Evolutionary conservation across 345 rosid genomes (phyloP).

Genomic region (Fremontodendron californicum): DNA sequence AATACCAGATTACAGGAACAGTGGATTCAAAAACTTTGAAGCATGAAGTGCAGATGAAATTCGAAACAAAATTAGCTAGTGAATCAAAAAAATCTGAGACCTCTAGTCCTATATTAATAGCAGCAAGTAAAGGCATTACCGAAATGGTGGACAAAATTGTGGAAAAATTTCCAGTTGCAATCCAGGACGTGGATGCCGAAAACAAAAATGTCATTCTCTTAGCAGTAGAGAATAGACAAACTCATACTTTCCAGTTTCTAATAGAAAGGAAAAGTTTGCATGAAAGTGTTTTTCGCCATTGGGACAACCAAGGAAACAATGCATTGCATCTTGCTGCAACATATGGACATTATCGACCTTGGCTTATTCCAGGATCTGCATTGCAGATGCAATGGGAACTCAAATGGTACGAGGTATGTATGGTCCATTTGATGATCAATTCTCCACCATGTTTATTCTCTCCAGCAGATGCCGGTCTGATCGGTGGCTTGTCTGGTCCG

Average conservation of each 20-base stretch:
- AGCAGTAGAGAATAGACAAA: conserved; percentile 48
- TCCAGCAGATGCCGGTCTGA: no score
- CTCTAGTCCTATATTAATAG: conserved; percentile 7
- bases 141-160: conserved; percentile 17
- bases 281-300: conserved; percentile 28
- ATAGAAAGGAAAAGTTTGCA: conserved; percentile 3
- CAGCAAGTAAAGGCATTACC: conserved; percentile 12
- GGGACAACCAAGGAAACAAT: conserved; percentile 38
- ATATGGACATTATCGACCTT: conserved; percentile 33
- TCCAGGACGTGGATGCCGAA: not conserved
- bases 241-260: conserved; percentile 28
- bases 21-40: no score
- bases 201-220: conserved; percentile 20
- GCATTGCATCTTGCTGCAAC: conserved; percentile 48
- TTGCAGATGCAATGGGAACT: no score
- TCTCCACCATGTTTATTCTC: no score
- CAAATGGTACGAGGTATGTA: conserved; percentile 52
- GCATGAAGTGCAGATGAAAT: no score
- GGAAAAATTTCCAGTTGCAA: no score
- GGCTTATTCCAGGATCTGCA: conserved; percentile 49
- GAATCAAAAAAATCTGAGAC: not conserved
- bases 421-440: no score
- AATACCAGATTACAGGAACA: no score
- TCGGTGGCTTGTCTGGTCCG: no score
- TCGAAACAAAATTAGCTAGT: no score